Base-by-base conservation (phyloP, 768 basidiomycete genomes). In the Serendipita sp. region DNA sequence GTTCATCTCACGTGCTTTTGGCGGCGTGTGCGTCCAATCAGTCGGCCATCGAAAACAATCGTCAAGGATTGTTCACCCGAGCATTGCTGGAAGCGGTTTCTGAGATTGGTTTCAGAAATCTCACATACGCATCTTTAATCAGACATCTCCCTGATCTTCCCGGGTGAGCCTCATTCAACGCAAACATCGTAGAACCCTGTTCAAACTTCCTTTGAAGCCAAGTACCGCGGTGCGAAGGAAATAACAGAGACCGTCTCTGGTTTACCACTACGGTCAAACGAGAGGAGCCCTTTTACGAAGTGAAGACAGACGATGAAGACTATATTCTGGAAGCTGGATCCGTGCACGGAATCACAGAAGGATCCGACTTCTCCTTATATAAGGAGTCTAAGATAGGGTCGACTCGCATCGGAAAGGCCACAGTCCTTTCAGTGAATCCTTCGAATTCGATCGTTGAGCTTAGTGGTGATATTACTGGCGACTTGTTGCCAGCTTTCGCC, bases 281-380 rank as follows among this genome's bases (percentile, higher is more conserved):
- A 86, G 69, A 69, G 73, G 44, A 71, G 77, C 32, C 81, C 86
- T 69, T 28, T 60, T 36, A 41, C 13, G 41, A 41, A 13, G 41
- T 41, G 7, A 77, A 79, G 44, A 74, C 75, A 52, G 70, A 76
- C 16, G 72, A 78, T 56, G 73, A 74, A 36, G 74, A 76, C 45
- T 68, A 85, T 48, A 79, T 79, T 66, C 72, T 87, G 38, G 79
- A 79, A 38, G 78, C 81, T 44, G 86, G 86, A 11, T 77, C 79
- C 0, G 79, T 83, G 3, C 84, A 86, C 66, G 85, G 85, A 1
- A 75, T 87, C 18, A 77, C 79, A 18, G 78, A 80, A 66, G 85
- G 85, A 56, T 83, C 79, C 8, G 82, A 85, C 67, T 78, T 88
- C 66, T 79, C 78, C 44, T 52, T 87, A 23, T 84, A 86, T 60